Evolutionary conservation across 2,329 filamentous ascomycete species (phyloP), one percentile per base, ranked within the genome.

Genomic region (Tolypocladium cylindrosporum): DNA sequence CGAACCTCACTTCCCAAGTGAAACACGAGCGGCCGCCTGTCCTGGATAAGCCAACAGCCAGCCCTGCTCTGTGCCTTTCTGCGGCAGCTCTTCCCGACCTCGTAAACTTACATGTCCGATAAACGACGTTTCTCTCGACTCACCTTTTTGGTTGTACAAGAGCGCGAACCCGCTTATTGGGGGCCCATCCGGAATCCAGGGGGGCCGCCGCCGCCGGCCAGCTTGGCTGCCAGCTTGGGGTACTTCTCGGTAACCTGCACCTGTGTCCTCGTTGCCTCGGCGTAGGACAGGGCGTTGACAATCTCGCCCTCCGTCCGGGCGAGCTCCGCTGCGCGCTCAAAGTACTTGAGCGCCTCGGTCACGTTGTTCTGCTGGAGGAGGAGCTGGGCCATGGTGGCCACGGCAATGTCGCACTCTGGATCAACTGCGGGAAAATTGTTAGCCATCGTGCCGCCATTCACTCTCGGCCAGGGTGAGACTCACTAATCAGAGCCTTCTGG

Each of bases 331-430:
- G 94, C 94, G 61, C 91, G 88, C 80, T 97, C 92, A 71, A 99
- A 99, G 79, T 97, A 97, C 75, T 89, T 91, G 64, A 99, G 85
- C 0, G 94, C 94, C 62, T 97, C 90, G 41, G 88, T 89, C 59
- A 99, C 93, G 78, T 97, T 97, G 74, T 94, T 94, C 79, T 97
- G 94, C 74, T 99, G 94, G 41, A 99, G 84, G 56, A 99, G 86
- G 48, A 99, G 85, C 75, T 99, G 94, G 13, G 94, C 94, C 91
- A 99, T 97, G 57, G 94, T 99, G 56, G 94, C 94, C 48, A 99
- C 94, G 48, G 94, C 94, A 69, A 99, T 99, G 69, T 99, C 94
- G 71, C 94, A 99, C 73, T 99, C 94, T 34, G 94, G 94, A 69
- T 99, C 94, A 72, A 99, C 92, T 96, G 66, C 45, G 34, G 19